These are phyloP conservation scores for Acrocalymma vagum DNA, from an alignment of 2,329 filamentous ascomycete species.

Conservation along the genomic window DNA sequence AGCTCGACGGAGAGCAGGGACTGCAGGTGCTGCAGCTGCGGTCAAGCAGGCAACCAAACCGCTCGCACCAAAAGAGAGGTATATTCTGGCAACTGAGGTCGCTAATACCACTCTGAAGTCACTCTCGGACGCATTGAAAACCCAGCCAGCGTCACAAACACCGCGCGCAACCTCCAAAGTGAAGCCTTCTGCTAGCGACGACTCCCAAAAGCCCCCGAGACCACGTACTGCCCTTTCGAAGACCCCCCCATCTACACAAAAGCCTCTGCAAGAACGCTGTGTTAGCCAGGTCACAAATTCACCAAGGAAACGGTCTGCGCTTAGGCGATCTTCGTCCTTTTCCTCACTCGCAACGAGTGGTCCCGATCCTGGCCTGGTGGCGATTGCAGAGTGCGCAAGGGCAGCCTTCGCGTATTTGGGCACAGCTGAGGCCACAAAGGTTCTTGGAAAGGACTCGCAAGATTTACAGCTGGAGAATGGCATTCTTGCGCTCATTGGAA, in stretches of 20 bases:
- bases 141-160: conserved; percentile 29
- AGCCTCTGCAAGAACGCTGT: conserved; percentile 68
- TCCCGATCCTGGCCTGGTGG: conserved; percentile 51
- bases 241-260: conserved; percentile 56
- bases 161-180: conserved; percentile 24
- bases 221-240: conserved; percentile 24
- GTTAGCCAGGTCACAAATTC: conserved; percentile 69
- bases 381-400: conserved; percentile 74
- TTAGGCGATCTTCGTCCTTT: conserved; percentile 49
- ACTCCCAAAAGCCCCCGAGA: conserved; percentile 29
- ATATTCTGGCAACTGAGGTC: conserved; percentile 74
- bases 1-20: conserved; percentile 39
- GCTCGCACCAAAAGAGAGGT: conserved; percentile 68
- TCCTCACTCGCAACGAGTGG: conserved; percentile 33
- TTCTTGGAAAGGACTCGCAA: conserved; percentile 63
- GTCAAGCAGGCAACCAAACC: conserved; percentile 42
- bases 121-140: conserved; percentile 72
- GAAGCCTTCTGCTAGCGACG: conserved; percentile 34
- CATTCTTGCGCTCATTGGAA: conserved; percentile 74
- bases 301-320: conserved; percentile 47
- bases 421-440: conserved; percentile 60
- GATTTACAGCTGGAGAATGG: conserved; percentile 76
- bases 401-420: conserved; percentile 72
- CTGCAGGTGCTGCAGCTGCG: conserved; percentile 35
- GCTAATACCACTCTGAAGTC: conserved; percentile 76